These are phyloP conservation scores for Calophaca sinica DNA, from an alignment of 306 rosid genomes.

Conservation along the genomic window DNA sequence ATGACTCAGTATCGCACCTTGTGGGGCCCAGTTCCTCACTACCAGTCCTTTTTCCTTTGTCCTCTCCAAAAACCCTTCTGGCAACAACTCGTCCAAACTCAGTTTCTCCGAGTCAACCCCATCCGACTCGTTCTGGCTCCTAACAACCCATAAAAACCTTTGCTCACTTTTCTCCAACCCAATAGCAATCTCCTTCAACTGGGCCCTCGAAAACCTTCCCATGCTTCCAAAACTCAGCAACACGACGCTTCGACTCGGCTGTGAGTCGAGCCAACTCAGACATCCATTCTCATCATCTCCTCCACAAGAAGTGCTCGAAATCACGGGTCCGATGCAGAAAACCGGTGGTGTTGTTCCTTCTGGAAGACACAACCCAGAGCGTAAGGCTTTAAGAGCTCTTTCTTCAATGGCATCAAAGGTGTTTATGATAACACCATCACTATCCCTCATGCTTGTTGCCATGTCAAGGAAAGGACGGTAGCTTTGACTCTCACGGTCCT, in stretches of 20 bases:
- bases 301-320: not conserved
- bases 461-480: not conserved
- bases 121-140: conserved; percentile 36
- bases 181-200: conserved; percentile 56
- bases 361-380: conserved; percentile 34
- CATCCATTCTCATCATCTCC: conserved; percentile 13
- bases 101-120: conserved; percentile 20
- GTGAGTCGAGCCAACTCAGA: conserved; percentile 61
- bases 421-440: conserved; percentile 40
- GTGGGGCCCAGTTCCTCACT: conserved; percentile 67
- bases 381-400: conserved; percentile 32
- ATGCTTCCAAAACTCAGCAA: conserved; percentile 70
- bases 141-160: conserved; percentile 65
- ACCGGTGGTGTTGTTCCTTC: conserved; percentile 36
- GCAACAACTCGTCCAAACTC: conserved; percentile 53
- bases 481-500: not conserved
- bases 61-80: conserved; percentile 58
- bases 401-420: conserved; percentile 31
- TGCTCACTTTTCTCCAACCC: conserved; percentile 65
- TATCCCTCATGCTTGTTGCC: not conserved
- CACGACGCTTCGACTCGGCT: conserved; percentile 62
- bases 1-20: conserved; percentile 55
- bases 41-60: conserved; percentile 58
- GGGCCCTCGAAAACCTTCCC: conserved; percentile 52
- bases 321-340: conserved; percentile 58